Base-by-base conservation (phyloP, 352 stramenopile species). In the Aphanomyces euteiches region DNA sequence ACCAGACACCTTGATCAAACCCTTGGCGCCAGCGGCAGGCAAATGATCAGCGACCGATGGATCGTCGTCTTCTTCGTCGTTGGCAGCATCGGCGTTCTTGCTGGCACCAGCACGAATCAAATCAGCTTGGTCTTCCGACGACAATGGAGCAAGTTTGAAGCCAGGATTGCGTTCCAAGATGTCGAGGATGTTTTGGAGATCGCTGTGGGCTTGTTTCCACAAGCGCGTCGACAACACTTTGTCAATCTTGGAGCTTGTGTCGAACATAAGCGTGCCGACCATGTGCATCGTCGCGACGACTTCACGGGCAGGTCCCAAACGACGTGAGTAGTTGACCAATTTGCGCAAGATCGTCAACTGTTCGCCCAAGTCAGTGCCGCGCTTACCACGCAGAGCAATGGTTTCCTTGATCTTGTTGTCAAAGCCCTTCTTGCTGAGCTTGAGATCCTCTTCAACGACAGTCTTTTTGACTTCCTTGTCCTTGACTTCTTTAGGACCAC, bases 11-110 rank as follows among this genome's bases (percentile, higher is more conserved):
- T 90, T 90, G 83, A 98, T 81, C 82, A 78, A 73, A 54, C 82
- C 84, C 80, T 91, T 89, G 66, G 79, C 81, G 39, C 85, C 84
- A n/a, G 81, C 82, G 69, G 81, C 75, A 5, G 84, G 84, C 60
- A 93, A 47, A 21, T 80, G 88, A 66, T 94, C 84, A 12, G 89
- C 89, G 54, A 87, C 90, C 50, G 95, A 84, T 38, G 84, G 78
- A 68, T 96, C 89, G 64, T 95, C 86, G 64, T 98, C 93, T n/a
- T 92, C 87, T 2, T 90, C 85, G 17, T 90, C 82, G 6, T 74
- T 72, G 48, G 86, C 86, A 56, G 75, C 78, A 72, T 88, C 82
- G 5, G 81, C 10, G 45, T 80, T 77, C 6, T 90, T 67, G 15
- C 81, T 77, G 75, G 90, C 92, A n/a, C 85, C 82, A 54, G 82